Base-by-base conservation (phyloP, 1,284 basidiomycete species). In the Entoloma clypeatum region DNA sequence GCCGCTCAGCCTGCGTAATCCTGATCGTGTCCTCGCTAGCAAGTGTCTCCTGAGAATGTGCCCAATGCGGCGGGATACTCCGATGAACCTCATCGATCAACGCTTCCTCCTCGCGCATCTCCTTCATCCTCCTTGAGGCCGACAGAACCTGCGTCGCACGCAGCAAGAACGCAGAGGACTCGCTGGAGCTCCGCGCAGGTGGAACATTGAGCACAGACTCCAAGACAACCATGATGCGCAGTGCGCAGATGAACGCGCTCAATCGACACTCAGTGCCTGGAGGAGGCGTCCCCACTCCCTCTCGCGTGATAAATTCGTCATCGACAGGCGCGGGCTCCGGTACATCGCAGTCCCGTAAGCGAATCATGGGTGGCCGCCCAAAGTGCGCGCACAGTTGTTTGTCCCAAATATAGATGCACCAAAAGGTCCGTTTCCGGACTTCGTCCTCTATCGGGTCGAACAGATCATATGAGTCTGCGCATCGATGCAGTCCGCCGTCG, bases 391-490 rank as follows among this genome's bases (percentile, higher is more conserved):
- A 65, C 7, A 86, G 75, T 56, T 92, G 90, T 63, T 93, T 93
- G 62, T 93, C 91, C 91, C 91, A 93, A 30, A 90, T 74, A 62
- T 93, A 94, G 17, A 93, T 88, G 47, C 87, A 89, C 90, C 90
- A 94, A 63, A 93, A 94, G 0, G 91, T 93, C 49, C 91, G 79
- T 62, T 92, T 92, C 42, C 91, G 77, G 13, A 91, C 80, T 60
- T 93, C 88, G 51, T 87, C 84, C 60, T 93, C 90, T 48, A 93
- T 82, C 4, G 84, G 75, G 61, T 89, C 82, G 60, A 92, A 92
- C 44, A 89, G 73, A 58, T 92, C 90, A 55, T 93, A 93, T n/a
- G 78, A 81, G 53, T 92, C 90, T 1, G 87, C 81, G 22, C 80
- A 86, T 39, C 91, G 82, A 60, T 94, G 91, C 13, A 93, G 68